Conservation (phyloP, 2,329 filamentous ascomycete species). For the Trichoderma hamatum region DNA sequence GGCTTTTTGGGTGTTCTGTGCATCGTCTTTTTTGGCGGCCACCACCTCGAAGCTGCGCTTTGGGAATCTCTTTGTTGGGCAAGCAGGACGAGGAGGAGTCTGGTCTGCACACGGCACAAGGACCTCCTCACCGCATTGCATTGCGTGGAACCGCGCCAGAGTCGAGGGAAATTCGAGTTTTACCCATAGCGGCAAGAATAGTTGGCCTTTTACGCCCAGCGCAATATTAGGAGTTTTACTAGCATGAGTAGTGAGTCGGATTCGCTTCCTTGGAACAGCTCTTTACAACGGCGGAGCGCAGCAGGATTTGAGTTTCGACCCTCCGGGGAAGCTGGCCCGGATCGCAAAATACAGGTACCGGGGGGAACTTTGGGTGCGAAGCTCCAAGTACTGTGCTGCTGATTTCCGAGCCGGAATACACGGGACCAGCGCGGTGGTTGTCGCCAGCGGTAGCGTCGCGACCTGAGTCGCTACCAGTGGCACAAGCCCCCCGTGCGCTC, state of each 20-base stretch:
- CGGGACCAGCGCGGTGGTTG: slow-evolving; percentile 1
- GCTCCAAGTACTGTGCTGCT: background rate
- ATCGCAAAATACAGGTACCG: background rate
- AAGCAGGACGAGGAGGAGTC: background rate
- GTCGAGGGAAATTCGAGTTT: too few relatives aligned
- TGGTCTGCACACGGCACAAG: too few relatives aligned
- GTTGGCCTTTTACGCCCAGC: background rate
- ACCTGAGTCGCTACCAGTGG: slow-evolving; percentile 11
- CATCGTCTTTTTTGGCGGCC: background rate
- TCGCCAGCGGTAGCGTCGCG: slow-evolving; percentile 13
- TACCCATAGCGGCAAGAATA: background rate
- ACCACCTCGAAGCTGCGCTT: background rate
- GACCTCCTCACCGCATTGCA: too few relatives aligned
- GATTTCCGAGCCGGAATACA: slow-evolving; percentile 20
- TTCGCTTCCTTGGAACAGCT: background rate
- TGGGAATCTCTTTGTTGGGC: background rate
- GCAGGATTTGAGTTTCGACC: background rate
- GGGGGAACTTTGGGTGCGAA: background rate
- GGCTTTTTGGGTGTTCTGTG: background rate
- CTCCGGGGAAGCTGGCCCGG: background rate
- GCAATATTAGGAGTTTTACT: background rate
- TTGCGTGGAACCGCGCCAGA: background rate
- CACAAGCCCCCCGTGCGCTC: background rate
- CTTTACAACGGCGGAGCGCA: background rate
- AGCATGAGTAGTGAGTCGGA: background rate